Evolutionary conservation across 306 rosid species (phyloP).

Genomic region (Potentilla sterilis): DNA sequence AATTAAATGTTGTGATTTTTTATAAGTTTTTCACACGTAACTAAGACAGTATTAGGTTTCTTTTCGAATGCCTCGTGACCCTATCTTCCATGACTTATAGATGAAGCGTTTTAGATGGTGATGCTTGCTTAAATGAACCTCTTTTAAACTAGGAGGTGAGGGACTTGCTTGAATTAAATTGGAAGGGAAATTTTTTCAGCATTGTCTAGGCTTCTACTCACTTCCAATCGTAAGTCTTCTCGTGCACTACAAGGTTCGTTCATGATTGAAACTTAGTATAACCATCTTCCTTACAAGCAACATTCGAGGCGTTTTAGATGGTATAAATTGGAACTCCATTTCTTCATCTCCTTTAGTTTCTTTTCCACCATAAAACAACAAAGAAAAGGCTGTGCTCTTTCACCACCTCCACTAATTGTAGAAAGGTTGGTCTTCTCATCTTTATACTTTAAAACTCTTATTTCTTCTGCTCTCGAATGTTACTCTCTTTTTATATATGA

Average conservation of each 20-base stretch:
- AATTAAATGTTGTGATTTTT: too few relatives aligned
- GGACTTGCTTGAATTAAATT: background rate
- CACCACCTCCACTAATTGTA: too few relatives aligned
- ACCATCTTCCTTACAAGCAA: background rate
- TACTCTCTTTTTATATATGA: too few relatives aligned
- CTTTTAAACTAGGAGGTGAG: background rate
- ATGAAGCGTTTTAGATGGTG: too few relatives aligned
- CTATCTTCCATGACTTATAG: too few relatives aligned
- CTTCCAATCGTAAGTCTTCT: background rate
- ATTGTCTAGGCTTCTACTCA: background rate
- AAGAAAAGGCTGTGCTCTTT: background rate
- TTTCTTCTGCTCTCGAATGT: background rate
- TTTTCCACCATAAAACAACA: background rate
- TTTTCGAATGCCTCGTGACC: too few relatives aligned
- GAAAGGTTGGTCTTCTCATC: constrained; percentile 8
- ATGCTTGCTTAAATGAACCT: too few relatives aligned
- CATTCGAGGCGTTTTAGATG: background rate
- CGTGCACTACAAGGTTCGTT: background rate
- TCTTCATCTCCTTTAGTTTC: background rate
- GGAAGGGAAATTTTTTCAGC: background rate
- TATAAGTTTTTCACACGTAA: too few relatives aligned
- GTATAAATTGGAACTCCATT: background rate
- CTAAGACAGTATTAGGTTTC: too few relatives aligned
- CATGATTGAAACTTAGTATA: background rate
- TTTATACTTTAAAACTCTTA: background rate